These are phyloP conservation scores for Teunomyces gatunensis DNA, from an alignment of 805 yeast species.

Conservation along the genomic window DNA sequence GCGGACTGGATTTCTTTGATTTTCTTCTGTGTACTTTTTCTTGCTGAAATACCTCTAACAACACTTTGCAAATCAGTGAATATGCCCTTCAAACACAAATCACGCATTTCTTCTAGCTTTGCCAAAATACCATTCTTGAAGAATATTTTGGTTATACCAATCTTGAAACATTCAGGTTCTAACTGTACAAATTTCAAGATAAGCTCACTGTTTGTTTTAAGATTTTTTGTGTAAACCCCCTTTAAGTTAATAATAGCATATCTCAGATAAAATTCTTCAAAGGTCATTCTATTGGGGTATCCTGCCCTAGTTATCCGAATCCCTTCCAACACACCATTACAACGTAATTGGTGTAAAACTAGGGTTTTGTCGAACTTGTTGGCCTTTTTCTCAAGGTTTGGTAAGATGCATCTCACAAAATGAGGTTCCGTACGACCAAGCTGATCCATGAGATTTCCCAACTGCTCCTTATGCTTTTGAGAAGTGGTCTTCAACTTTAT, in stretches of 20 bases:
- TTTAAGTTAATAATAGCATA: slow-evolving; percentile 67
- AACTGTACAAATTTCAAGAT: slow-evolving; percentile 63
- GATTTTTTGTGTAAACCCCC: slow-evolving; percentile 42
- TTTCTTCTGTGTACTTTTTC: slow-evolving; percentile 46
- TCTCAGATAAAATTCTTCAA: slow-evolving; percentile 72
- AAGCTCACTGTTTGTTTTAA: slow-evolving; percentile 66
- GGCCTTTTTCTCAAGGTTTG: slow-evolving; percentile 74
- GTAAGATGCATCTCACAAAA: slow-evolving; percentile 93
- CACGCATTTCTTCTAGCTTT: slow-evolving; percentile 74
- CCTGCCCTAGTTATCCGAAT: slow-evolving; percentile 97
- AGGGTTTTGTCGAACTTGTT: slow-evolving; percentile 68
- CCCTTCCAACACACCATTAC: slow-evolving; percentile 98
- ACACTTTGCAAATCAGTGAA: slow-evolving; percentile 62
- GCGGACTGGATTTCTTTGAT: slow-evolving; percentile 70
- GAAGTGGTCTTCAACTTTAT: slow-evolving; percentile 62
- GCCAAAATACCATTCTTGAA: slow-evolving; percentile 79
- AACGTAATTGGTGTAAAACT: slow-evolving; percentile 85
- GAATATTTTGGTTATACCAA: slow-evolving; percentile 71
- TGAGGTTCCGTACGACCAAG: slow-evolving; percentile 86
- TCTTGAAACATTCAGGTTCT: slow-evolving; percentile 56
- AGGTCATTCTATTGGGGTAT: slow-evolving; percentile 87
- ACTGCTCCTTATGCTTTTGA: slow-evolving; percentile 84
- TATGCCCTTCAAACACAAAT: slow-evolving; percentile 53
- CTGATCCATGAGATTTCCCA: slow-evolving; percentile 66
- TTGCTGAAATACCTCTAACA: slow-evolving; percentile 60